Evolutionary conservation across 768 basidiomycete species (phyloP).

Genomic region (Collybiopsis luxurians): DNA sequence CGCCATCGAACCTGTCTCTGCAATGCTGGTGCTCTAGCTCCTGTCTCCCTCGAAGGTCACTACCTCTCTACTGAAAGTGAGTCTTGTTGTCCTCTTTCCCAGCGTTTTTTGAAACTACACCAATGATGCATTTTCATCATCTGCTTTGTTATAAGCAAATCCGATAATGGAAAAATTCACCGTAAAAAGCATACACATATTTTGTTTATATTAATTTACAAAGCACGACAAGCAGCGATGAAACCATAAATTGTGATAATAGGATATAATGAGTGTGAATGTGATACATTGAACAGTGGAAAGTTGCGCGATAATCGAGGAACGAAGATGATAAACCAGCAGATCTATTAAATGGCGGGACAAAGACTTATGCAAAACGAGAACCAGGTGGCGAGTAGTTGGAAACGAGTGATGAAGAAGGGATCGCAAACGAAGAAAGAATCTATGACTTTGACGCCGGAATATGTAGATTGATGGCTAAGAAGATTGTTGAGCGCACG

Average conservation of each 20-base stretch:
- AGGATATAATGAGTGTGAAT: neutral
- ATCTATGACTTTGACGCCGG: constrained; percentile 74
- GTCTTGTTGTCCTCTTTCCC: too few species aligned
- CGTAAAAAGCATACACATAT: too few species aligned
- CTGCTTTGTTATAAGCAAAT: too few species aligned
- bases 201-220: neutral
- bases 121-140: too few species aligned
- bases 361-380: constrained; percentile 1
- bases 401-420: neutral
- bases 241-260: constrained; percentile 6
- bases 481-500: neutral
- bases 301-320: too few species aligned
- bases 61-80: too few species aligned
- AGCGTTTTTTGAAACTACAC: too few species aligned
- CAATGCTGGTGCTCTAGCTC: too few species aligned
- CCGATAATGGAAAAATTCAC: too few species aligned
- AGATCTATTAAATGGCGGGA: neutral
- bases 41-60: too few species aligned
- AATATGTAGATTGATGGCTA: constrained; percentile 89
- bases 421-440: constrained; percentile 9
- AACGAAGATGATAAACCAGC: neutral
- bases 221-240: neutral
- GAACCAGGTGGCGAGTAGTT: neutral
- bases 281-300: neutral
- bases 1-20: too few species aligned